Conservation (phyloP, 2,329 filamentous ascomycete genomes). For the Colletotrichum tropicicola region DNA sequence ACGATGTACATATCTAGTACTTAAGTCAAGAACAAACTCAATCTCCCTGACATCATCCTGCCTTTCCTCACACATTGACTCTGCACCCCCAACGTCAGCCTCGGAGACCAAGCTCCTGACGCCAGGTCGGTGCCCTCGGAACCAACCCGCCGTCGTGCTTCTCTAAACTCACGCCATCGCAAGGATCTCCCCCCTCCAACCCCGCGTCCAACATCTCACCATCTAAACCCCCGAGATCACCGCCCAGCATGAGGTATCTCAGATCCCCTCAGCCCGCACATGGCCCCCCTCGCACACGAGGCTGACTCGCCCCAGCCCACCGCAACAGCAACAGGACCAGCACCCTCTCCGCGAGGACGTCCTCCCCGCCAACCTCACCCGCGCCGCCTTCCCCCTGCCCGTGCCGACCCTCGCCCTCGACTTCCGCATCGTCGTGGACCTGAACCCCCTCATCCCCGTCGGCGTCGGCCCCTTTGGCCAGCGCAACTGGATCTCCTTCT, state of each 20-base stretch:
- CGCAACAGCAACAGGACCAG: neutral
- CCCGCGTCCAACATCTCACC: neutral
- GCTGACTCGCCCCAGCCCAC: neutral
- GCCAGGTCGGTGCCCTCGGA: neutral
- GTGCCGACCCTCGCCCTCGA: slow-evolving; percentile 57
- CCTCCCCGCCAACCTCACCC: slow-evolving; percentile 45
- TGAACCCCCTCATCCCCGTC: slow-evolving; percentile 53
- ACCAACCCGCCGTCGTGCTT: neutral
- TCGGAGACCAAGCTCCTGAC: neutral
- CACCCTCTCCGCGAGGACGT: slow-evolving; percentile 11
- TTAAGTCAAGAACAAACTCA: slow-evolving; percentile 6
- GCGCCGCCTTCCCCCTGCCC: slow-evolving; percentile 52
- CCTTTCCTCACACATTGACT: neutral
- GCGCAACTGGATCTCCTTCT: slow-evolving; percentile 59
- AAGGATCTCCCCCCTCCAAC: neutral
- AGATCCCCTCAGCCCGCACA: neutral
- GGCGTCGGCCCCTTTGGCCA: slow-evolving; percentile 49
- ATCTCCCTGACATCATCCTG: neutral
- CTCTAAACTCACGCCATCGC: neutral
- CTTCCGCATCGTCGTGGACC: slow-evolving; percentile 57
- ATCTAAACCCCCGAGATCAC: neutral
- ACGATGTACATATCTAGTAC: neutral
- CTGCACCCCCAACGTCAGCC: neutral
- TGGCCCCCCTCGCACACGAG: neutral
- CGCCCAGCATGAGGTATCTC: slow-evolving; percentile 14